Conservation (phyloP, 2,329 filamentous ascomycete genomes). For the Fusarium odoratissimum region DNA sequence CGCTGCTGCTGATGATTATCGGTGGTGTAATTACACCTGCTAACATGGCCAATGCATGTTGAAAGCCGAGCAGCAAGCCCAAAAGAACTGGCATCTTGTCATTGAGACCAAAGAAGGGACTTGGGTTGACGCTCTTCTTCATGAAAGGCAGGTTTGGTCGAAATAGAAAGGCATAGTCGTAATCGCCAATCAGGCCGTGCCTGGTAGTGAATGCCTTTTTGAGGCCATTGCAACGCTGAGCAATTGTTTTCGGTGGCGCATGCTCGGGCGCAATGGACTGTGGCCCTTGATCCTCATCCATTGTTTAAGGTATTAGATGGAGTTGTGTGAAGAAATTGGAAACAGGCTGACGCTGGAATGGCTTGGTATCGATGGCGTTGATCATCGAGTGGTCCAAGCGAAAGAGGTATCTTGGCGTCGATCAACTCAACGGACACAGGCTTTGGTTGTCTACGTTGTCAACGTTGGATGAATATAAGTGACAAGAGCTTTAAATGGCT, state of each 20-base stretch:
- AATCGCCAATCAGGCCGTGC: slow-evolving; percentile 83
- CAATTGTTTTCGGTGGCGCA: slow-evolving; percentile 47
- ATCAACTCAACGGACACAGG: slow-evolving; percentile 8
- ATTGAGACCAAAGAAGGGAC: slow-evolving; percentile 87
- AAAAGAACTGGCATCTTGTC: slow-evolving; percentile 81
- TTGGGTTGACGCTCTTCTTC: slow-evolving; percentile 62
- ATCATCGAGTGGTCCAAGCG: slow-evolving; percentile 8
- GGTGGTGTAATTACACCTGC: slow-evolving; percentile 82
- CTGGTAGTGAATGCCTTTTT: slow-evolving; percentile 63
- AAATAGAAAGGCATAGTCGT: slow-evolving; percentile 93
- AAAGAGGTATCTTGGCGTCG: slow-evolving; percentile 11
- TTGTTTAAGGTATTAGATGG: slow-evolving; percentile 42
- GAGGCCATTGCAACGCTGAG: slow-evolving; percentile 44
- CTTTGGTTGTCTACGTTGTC: neutral
- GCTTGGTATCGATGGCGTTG: slow-evolving; percentile 1
- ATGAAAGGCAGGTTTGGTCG: slow-evolving; percentile 85
- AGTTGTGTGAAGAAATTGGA: slow-evolving; percentile 14
- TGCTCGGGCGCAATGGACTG: slow-evolving; percentile 59
- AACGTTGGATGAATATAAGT: neutral
- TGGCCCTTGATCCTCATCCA: slow-evolving; percentile 69
- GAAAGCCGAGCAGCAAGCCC: slow-evolving; percentile 79
- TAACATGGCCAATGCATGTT: slow-evolving; percentile 83
- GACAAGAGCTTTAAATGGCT: neutral
- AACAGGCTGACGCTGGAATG: neutral
- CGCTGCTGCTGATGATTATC: slow-evolving; percentile 74